These are phyloP conservation scores for Raddia distichophylla DNA, from an alignment of 176 grass and related monocot species.

Conservation along the genomic window DNA sequence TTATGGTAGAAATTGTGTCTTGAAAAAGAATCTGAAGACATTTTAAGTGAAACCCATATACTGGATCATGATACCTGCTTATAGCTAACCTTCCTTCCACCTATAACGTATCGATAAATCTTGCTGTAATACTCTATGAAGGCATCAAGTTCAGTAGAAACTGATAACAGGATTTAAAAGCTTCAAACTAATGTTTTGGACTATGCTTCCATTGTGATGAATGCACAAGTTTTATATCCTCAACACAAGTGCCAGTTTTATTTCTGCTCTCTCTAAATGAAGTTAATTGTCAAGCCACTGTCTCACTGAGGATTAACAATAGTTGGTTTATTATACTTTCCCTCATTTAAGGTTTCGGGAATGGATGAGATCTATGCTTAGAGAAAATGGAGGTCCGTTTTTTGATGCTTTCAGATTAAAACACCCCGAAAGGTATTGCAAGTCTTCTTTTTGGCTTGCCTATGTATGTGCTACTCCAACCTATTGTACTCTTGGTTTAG, in stretches of 20 bases:
- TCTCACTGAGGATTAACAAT: background rate
- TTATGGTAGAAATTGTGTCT: background rate
- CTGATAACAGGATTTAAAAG: constrained; percentile 6
- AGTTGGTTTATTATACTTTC: constrained; percentile 5
- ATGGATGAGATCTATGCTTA: constrained; percentile 92
- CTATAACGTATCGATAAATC: background rate
- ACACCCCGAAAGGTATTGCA: constrained; percentile 74
- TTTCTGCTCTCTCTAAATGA: constrained; percentile 18
- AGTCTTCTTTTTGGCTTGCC: constrained; percentile 13
- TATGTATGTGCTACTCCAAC: background rate
- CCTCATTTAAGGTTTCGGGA: constrained; percentile 63
- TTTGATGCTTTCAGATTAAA: constrained; percentile 94
- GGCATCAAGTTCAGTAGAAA: background rate
- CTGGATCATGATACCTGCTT: background rate
- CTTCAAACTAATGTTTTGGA: constrained; percentile 11
- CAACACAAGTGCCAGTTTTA: background rate
- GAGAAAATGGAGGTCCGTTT: constrained; percentile 74
- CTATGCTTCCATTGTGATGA: background rate
- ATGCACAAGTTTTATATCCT: background rate
- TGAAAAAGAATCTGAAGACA: background rate
- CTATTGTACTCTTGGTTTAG: constrained; percentile 7
- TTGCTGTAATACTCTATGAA: background rate
- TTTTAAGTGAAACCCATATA: background rate
- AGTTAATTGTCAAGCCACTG: background rate
- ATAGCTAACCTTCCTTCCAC: background rate